Evolutionary conservation across 768 basidiomycete genomes (phyloP), one percentile per base, ranked within the genome.

Genomic region (Psilocybe subaeruginosa): DNA sequence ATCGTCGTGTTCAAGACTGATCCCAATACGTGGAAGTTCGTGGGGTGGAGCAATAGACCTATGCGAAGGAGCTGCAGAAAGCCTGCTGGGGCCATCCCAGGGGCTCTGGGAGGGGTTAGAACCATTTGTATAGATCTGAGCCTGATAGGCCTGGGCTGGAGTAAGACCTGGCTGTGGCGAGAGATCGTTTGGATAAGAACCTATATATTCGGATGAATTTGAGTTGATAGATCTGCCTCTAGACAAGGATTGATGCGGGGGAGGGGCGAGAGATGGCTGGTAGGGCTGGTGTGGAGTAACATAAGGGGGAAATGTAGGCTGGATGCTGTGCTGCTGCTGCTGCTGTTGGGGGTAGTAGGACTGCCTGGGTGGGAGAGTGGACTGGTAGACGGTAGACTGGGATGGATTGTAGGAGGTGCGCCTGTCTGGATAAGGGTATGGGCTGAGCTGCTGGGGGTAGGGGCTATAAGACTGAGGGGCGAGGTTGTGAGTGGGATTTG

Each of bases 131-230:
- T 86, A 87, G 49, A 91, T 81, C 72, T 93, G 90, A 7, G 87
- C 85, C 69, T 92, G 92, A 76, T 92, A 93, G 37, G 89, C 87
- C 72, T 93, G 92, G 8, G 90, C 89, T 47, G 90, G 86, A 3
- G 90, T 90, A 54, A 92, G 81, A 3, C 85, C 87, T 37, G 81
- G 76, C 57, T 76, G 78, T 16, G 79, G 75, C 43, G 60, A 61
- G 49, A 78, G 72, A 62, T 86, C 84, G 63, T 77, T 77, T 48
- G 68, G 70, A 72, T 84, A 83, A 67, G 80, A 78, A 47, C 80
- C 78, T 65, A 85, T 83, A 62, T 82, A 71, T 27, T 82, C 82
- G 43, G 77, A 72, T 19, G 76, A 64, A 66, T 73, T 76, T 63
- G 79, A 82, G 64, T 78, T 74, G 60, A 84, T 72, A 56, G 86